A percentile compares a stretch with the other conserved stretches of the same genome.
Evolutionary conservation across 441 rosid genomes (phyloP).

Genomic region (Eutrema salsugineum): DNA sequence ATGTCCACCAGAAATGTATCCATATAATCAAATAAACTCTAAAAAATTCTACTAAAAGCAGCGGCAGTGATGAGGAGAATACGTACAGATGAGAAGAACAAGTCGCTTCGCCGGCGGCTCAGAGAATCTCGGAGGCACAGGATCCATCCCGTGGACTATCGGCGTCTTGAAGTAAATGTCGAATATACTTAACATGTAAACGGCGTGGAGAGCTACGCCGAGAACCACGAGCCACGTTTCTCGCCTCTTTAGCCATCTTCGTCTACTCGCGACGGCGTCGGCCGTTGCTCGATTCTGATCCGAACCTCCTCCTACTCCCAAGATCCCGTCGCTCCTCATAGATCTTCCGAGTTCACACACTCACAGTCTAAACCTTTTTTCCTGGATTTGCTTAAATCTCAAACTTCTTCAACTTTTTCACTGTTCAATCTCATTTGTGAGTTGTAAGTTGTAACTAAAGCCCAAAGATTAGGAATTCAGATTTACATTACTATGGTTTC

Average conservation of each 20-base stretch:
- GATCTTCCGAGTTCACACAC: constrained; percentile 2
- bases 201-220: constrained; percentile 81
- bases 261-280: constrained; percentile 18
- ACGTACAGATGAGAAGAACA: constrained; percentile 74
- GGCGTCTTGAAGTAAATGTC: constrained; percentile 98
- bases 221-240: constrained; percentile 84
- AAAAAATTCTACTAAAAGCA: neutral
- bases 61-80: neutral
- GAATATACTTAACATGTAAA: constrained; percentile 92
- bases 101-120: constrained; percentile 94
- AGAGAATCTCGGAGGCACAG: constrained; percentile 64
- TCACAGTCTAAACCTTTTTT: neutral
- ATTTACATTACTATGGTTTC: no score
- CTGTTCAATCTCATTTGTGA: neutral
- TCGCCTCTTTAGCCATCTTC: constrained; percentile 61
- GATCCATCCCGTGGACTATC: constrained; percentile 96
- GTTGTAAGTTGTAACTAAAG: no score
- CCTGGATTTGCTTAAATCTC: neutral
- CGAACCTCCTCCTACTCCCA: constrained; percentile 48
- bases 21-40: neutral
- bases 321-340: constrained; percentile 65
- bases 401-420: neutral
- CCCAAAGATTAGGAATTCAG: neutral
- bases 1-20: neutral
- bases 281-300: constrained; percentile 27